Evolutionary conservation across 1,284 basidiomycete species (phyloP), one percentile per base, ranked within the genome.

Genomic region (Boletus calvinii): DNA sequence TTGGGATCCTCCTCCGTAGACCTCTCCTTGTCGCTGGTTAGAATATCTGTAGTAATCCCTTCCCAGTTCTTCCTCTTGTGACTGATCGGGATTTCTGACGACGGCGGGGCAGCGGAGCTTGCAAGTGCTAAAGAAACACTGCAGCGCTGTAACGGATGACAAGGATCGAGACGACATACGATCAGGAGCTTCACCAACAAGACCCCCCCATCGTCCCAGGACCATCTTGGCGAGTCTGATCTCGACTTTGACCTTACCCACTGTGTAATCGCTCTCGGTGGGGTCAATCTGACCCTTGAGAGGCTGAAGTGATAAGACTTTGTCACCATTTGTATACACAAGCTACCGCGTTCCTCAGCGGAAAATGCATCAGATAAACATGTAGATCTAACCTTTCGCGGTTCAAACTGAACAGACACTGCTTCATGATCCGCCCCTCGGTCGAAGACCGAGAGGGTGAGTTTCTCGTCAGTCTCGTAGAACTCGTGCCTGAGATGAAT

Each of bases 191-290:
- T 90, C 87, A 20, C 89, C 87, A 47, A 85, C 74, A 22, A 94
- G 75, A n/a, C 72, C 72, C 11, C 83, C 82, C 94, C 94, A 97
- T 55, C 89, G 71, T 4, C 84, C 86, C 13, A 67, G 70, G 0
- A 71, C 77, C 53, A 76, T 72, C 71, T 94, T 94, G 31, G 64
- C 72, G 22, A 93, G 75, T 18, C 79, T 77, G 46, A 90, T 69
- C 67, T 93, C 93, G 46, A 95, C 79, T 69, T 97, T 97, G 59
- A 92, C 84, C 60, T 87, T 87, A 11, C 91, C 81, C 13, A 94
- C 84, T 4, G 83, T 81, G 69, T 76, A 88, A 20, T 77, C 77
- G 61, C 83, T 83, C 54, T 77, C 74, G 18, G 76, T 74, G 0
- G 86, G 74, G 62, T 87, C 79, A 60, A 97, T 91, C 66, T 85